Percentiles rank a stretch among this genome's conserved stretches.
These are phyloP conservation scores for Bolboschoenus planiculmis DNA, from an alignment of 176 grass and related monocot species.

Conservation along the genomic window DNA sequence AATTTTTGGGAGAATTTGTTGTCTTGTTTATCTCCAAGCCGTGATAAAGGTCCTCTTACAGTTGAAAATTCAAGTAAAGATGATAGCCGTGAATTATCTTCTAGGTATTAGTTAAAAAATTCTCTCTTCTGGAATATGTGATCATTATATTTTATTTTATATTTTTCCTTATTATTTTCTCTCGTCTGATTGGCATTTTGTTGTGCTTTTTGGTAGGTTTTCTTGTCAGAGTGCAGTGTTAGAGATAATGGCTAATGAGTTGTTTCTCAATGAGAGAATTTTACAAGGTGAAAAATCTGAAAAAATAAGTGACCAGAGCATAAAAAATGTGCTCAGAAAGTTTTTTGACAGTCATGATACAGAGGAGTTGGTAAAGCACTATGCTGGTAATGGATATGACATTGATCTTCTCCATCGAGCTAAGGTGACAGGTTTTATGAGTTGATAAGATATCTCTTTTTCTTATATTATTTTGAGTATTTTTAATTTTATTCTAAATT, in stretches of 20 bases:
- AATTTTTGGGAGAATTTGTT: conserved; percentile 74
- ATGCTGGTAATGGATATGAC: conserved; percentile 38
- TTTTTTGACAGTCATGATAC: conserved; percentile 49
- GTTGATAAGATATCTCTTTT: background rate
- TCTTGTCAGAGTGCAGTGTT: conserved; percentile 56
- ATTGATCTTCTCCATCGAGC: conserved; percentile 56
- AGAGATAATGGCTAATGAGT: conserved; percentile 71
- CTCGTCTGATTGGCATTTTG: background rate
- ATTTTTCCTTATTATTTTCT: background rate
- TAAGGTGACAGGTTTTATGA: conserved; percentile 38
- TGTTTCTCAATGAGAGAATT: conserved; percentile 68
- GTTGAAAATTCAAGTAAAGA: conserved; percentile 17
- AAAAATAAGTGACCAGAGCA: conserved; percentile 25
- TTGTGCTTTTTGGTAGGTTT: conserved; percentile 42
- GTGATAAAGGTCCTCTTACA: conserved; percentile 23
- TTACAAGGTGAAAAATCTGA: conserved; percentile 30
- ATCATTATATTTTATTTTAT: background rate
- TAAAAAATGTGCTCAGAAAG: conserved; percentile 31
- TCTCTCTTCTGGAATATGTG: background rate
- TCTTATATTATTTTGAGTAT: conserved; percentile 7
- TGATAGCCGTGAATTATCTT: conserved; percentile 30
- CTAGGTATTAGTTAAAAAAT: conserved; percentile 31
- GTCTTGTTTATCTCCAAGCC: conserved; percentile 34
- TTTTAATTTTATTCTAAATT: conserved; percentile 12
- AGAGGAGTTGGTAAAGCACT: conserved; percentile 48